These are phyloP conservation scores for Lindgomyces ingoldianus DNA, from an alignment of 495 filamentous ascomycete species.

Conservation along the genomic window DNA sequence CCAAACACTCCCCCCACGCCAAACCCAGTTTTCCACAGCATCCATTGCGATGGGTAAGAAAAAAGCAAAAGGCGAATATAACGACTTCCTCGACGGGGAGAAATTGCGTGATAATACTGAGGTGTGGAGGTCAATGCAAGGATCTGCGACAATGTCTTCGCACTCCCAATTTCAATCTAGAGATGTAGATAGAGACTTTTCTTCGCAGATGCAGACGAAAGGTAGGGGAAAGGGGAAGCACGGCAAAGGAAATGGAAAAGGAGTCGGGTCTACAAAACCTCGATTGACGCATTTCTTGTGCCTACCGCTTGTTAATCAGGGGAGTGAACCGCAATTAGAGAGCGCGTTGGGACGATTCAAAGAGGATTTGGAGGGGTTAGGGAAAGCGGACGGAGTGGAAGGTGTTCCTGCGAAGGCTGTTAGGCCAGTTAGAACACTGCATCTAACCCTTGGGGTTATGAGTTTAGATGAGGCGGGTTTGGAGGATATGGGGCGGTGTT, in stretches of 20 bases:
- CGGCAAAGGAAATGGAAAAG: neutral
- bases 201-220: too few relatives aligned
- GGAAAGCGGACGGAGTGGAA: neutral
- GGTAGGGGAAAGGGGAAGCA: neutral
- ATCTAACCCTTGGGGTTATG: constrained; percentile 88
- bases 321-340: constrained; percentile 65
- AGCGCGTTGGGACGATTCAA: constrained; percentile 62
- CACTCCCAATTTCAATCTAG: too few relatives aligned
- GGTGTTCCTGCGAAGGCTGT: constrained; percentile 54
- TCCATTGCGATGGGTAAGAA: constrained; percentile 17
- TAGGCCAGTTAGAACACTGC: constrained; percentile 76
- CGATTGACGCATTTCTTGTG: constrained; percentile 87
- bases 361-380: constrained; percentile 56
- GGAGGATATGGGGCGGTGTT: constrained; percentile 58
- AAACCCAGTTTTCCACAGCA: neutral
- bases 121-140: constrained; percentile 4
- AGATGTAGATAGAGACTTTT: too few relatives aligned
- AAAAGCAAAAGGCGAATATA: constrained; percentile 28
- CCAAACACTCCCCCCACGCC: neutral
- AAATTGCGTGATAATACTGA: constrained; percentile 26
- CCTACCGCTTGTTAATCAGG: constrained; percentile 68
- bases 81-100: constrained; percentile 33
- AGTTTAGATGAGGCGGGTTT: constrained; percentile 63
- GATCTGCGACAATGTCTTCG: neutral
- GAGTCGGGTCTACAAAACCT: constrained; percentile 40